Percentiles rank a stretch among this genome's conserved stretches.
Conservation (phyloP, 1,139 yeast species). For the Magnusiomyces magnusii region DNA sequence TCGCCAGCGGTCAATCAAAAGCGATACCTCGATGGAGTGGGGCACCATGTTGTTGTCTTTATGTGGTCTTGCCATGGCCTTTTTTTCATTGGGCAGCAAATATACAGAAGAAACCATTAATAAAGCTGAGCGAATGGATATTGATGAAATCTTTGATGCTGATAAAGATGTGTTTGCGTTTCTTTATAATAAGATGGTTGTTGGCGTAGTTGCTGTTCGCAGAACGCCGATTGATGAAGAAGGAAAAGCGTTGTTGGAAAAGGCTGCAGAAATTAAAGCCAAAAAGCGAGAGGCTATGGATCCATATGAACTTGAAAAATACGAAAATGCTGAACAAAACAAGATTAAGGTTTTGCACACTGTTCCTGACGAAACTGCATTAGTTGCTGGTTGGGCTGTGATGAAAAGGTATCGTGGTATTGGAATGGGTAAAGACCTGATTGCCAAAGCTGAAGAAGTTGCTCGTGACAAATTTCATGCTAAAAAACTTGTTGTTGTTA, state of each 20-base stretch:
- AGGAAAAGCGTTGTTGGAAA: constrained; percentile 4
- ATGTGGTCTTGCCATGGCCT: constrained; percentile 19
- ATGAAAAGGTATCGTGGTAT: constrained; percentile 22
- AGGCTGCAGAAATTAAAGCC: constrained; percentile 7
- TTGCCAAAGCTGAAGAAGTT: constrained; percentile 16
- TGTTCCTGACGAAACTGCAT: constrained; percentile 9
- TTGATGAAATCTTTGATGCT: constrained; percentile 8
- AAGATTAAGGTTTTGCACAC: neutral
- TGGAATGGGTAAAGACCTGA: constrained; percentile 24
- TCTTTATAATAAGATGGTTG: constrained; percentile 19
- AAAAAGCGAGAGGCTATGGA: neutral
- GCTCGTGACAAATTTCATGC: constrained; percentile 14
- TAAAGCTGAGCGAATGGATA: constrained; percentile 13
- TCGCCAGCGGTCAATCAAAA: neutral
- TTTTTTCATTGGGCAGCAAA: constrained; percentile 19
- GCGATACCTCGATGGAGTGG: constrained; percentile 6
- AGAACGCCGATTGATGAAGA: constrained; percentile 9
- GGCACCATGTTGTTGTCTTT: constrained; percentile 18
- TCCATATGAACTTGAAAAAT: constrained; percentile 1
- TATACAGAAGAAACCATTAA: constrained; percentile 16
- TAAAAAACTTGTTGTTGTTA: constrained; percentile 3
- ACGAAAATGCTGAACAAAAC: neutral
- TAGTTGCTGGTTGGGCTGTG: constrained; percentile 23
- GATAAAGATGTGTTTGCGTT: constrained; percentile 17
- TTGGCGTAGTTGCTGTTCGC: constrained; percentile 19